Evolutionary conservation across 148 eudicot genomes (phyloP), one percentile per base, ranked within the genome.

Genomic region (Salicornia ramosissima): DNA sequence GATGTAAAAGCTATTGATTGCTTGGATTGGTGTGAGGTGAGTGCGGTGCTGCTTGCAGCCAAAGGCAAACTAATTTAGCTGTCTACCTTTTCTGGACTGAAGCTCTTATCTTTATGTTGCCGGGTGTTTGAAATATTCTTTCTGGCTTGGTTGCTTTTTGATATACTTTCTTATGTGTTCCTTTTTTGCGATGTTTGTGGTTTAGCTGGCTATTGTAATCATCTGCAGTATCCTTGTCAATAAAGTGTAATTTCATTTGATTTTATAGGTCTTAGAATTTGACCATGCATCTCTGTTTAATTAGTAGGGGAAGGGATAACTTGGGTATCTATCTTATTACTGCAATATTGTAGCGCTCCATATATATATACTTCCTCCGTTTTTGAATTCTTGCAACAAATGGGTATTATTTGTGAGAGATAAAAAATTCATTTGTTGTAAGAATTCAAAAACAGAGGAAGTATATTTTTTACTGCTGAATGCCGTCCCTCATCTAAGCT

Each of bases 1-100:
- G 81, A 77, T 65, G 86, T 81, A 67, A 67, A 68, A 53, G 91
- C 84, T 68, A 45, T 83, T 73, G 77, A 83, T 73, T 87, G 88
- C 73, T 69, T 87, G 71, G 88, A 84, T 68, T 84, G 86, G 86
- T 85, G 85, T 55, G 81, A 87, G 91, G 88, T 83, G 42, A 67
- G 80, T 77, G 3, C 12, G 42, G 3, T 65, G 39, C 10, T 54
- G 0, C 14, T 53, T 39, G 14, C 13, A 47, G 10, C 57, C 10
- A 12, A 6, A 0, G 28, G 31, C 12, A 39, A 21, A 45, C 63
- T 50, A 51, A 24, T 50, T 9, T 6, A 15, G 11, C 39, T 51
- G 22, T 22, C 34, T 36, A n/a, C 11, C 34, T 34, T 29, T 16
- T 45, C 14, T 31, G 52, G 58, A 2, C 29, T 36, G 40, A n/a